Evolutionary conservation across 2,329 filamentous ascomycete genomes (phyloP), one percentile per base, ranked within the genome.

Genomic region (Fusarium sp.): DNA sequence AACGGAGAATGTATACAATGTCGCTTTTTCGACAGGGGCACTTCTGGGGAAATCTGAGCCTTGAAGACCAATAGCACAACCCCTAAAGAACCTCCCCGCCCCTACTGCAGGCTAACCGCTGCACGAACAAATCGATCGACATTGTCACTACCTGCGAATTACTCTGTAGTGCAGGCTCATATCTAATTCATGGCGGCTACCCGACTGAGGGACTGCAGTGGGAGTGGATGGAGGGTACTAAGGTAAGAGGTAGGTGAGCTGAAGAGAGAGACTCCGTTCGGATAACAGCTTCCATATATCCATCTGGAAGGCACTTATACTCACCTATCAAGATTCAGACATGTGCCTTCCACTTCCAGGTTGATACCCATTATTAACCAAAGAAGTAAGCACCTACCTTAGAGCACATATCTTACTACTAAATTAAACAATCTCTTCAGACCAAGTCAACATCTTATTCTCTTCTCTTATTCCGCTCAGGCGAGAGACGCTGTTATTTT

Each of bases 91-190:
- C 57, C 58, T 53, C 68, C 40, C 59, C 57, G 46, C 62, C 65
- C 48, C 48, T 60, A 35, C 47, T 49, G 52, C 45, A 51, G 51
- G 37, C 66, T 73, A 67, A 68, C 53, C 45, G 62, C 48, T 62
- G 67, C 65, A 58, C 69, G 57, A 71, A 62, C 62, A 56, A 67
- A 74, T 74, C 71, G 72, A 74, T 74, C 72, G 72, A 65, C 66
- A 60, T 70, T 69, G 43, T 53, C 43, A 51, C 32, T 68, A 25
- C 51, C 64, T 54, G 43, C 52, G 61, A 68, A 68, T 65, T 65
- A 68, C 65, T 65, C 30, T 54, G 30, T 15, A 30, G 33, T 54
- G 30, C n/a, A 30, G 33, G 59, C 37, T 56, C 44, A 37, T 37
- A n/a, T n/a, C n/a, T n/a, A 40, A 39, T 37, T 37, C 35, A 68